Evolutionary conservation across 805 yeast species (phyloP).

Genomic region (Yarrowia keelungensis): DNA sequence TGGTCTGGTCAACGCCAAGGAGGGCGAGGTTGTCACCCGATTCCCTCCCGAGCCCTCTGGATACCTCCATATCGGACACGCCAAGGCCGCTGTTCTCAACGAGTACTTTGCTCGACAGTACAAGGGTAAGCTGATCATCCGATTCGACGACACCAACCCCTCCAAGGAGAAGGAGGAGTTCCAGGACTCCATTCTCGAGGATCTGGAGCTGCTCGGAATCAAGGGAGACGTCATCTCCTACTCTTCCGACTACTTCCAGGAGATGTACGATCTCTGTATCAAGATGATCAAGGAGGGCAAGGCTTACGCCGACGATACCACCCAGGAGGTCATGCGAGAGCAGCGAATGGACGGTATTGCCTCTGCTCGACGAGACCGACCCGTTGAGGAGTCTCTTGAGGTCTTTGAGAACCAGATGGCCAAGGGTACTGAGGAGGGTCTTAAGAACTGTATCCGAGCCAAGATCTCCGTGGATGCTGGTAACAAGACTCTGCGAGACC

Average conservation of each 20-base stretch:
- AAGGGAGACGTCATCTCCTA: conserved; percentile 87
- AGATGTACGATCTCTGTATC: conserved; percentile 87
- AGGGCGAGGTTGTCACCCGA: conserved; percentile 96
- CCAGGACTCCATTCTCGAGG: conserved; percentile 93
- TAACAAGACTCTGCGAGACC: conserved; percentile 97
- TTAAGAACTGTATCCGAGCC: conserved; percentile 93
- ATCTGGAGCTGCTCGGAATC: conserved; percentile 86
- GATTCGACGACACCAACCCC: conserved; percentile 99
- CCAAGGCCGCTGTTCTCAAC: conserved; percentile 96
- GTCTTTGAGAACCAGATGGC: conserved; percentile 88
- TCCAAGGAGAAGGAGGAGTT: conserved; percentile 94
- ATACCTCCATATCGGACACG: conserved; percentile 98
- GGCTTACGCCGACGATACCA: conserved; percentile 98
- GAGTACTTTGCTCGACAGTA: conserved; percentile 95
- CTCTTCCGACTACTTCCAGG: conserved; percentile 91
- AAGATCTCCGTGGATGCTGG: conserved; percentile 90
- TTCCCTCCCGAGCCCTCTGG: conserved; percentile 99
- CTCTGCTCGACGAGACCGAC: conserved; percentile 87
- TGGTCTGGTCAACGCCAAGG: conserved; percentile 86
- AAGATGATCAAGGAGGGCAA: conserved; percentile 92
- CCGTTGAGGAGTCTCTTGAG: conserved; percentile 88
- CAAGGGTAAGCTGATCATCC: conserved; percentile 93
- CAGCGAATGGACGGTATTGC: conserved; percentile 98
- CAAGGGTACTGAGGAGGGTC: conserved; percentile 90
- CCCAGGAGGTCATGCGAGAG: conserved; percentile 93